Evolutionary conservation across 2,329 filamentous ascomycete species (phyloP).

Genomic region (Aspergillus fumigatiaffinis): DNA sequence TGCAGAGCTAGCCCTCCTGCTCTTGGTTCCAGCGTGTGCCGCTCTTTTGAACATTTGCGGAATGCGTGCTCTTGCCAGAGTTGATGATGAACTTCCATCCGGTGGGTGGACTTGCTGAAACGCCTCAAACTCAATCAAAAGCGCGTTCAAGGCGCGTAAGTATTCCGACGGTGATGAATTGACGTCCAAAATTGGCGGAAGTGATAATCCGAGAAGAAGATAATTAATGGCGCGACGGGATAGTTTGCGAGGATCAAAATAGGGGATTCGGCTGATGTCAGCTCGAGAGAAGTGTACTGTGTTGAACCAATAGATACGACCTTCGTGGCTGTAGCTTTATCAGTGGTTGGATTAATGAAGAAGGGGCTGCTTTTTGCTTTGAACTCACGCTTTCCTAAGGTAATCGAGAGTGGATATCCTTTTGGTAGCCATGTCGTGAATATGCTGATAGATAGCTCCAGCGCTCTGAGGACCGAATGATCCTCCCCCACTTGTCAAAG

Average conservation of each 20-base stretch:
- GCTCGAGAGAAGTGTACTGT: slow-evolving; percentile 84
- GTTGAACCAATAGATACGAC: slow-evolving; percentile 96
- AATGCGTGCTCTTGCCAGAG: slow-evolving; percentile 72
- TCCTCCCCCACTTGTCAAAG: slow-evolving; percentile 29
- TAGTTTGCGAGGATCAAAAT: slow-evolving; percentile 78
- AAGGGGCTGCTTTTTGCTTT: not conserved
- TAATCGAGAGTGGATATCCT: slow-evolving; percentile 93
- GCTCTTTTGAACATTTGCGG: slow-evolving; percentile 77
- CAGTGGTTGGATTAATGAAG: slow-evolving; percentile 4
- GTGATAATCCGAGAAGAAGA: slow-evolving; percentile 83
- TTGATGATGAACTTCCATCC: slow-evolving; percentile 64
- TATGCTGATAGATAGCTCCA: slow-evolving; percentile 57
- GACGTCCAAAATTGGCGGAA: slow-evolving; percentile 85
- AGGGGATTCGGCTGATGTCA: slow-evolving; percentile 77
- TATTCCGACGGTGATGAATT: slow-evolving; percentile 77
- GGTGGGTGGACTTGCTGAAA: slow-evolving; percentile 85
- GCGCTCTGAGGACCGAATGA: slow-evolving; percentile 47
- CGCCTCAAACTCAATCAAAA: slow-evolving; percentile 87
- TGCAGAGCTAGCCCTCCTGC: slow-evolving; percentile 55
- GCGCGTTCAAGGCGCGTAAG: slow-evolving; percentile 76
- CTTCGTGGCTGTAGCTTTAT: slow-evolving; percentile 67
- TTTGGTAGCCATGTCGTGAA: slow-evolving; percentile 85
- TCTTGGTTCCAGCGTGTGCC: slow-evolving; percentile 54
- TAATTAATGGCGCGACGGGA: slow-evolving; percentile 90
- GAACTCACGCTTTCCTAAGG: slow-evolving; percentile 77